Base-by-base conservation (phyloP, 2,329 filamentous ascomycete species). In the Myotisia sp. region DNA sequence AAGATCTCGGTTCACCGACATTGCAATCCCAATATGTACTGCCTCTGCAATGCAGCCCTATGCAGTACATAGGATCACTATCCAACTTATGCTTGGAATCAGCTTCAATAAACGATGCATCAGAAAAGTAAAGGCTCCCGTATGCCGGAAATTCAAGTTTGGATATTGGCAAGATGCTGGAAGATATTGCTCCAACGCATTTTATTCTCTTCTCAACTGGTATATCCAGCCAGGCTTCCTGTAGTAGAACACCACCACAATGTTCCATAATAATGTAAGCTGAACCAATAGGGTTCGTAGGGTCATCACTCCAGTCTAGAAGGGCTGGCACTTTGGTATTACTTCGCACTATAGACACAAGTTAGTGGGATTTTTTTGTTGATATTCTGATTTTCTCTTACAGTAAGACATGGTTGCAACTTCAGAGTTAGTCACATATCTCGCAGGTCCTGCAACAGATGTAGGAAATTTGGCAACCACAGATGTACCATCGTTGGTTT, bases 381-480 rank as follows among this genome's bases (percentile, higher is more conserved):
- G 22, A 31, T 30, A 32, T 28, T 29, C 27, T 19, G 8, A 14
- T 26, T 27, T 19, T 29, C 29, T 40, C 53, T 44, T 48, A 63
- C 59, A 28, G 39, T 58, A 64, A 29, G 45, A 44, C 29, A 65
- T 58, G 1, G 60, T 65, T 18, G 63, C 62, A 42, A 65, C 59
- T 34, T 43, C 38, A 37, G 41, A 43, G 18, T 41, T 41, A 12
- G 38, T 41, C 5, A 39, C 34, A 36, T 36, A 10, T 19, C 29
- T 31, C 19, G 39, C 36, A 30, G 36, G 29, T 10, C 39, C 36
- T 41, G 58, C 55, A 21, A 59, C 28, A 2, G 37, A 36, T 42
- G 57, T 62, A 2, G 59, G 61, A n/a, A 65, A 37, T 43, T 53
- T 58, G 2, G 57, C 63, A 10, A 65, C 53, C 14, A 63, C 36